A percentile compares a stretch with the other conserved stretches of the same genome.
Evolutionary conservation across 257 asterid genomes (phyloP).

Genomic region (Lavandula angustifolia): DNA sequence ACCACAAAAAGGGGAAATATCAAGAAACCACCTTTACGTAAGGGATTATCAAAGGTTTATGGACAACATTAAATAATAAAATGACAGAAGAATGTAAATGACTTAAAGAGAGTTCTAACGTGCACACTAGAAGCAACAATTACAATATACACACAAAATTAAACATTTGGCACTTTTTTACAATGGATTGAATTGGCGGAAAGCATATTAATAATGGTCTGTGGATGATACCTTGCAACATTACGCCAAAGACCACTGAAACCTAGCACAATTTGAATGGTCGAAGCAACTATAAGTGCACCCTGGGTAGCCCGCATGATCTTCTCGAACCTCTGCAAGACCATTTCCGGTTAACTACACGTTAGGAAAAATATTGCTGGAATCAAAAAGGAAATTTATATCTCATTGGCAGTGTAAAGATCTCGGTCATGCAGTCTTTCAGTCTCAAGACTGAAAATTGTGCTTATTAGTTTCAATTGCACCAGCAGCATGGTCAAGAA

Average conservation of each 20-base stretch:
- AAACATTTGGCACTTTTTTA: neutral
- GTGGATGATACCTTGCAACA: slow-evolving; percentile 59
- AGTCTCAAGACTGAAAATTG: slow-evolving; percentile 30
- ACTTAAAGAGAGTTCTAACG: neutral
- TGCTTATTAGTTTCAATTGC: neutral
- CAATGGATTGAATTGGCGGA: neutral
- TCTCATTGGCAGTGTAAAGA: neutral
- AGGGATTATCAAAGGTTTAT: neutral
- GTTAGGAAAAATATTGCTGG: slow-evolving; percentile 1
- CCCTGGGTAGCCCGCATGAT: slow-evolving; percentile 97
- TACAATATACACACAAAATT: neutral
- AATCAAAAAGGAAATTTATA: neutral
- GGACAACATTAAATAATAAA: neutral
- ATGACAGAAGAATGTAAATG: neutral
- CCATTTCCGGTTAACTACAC: slow-evolving; percentile 11
- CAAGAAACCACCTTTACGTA: neutral
- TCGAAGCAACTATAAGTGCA: slow-evolving; percentile 86
- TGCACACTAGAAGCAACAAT: neutral
- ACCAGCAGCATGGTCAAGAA: neutral
- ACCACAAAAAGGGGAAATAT: neutral
- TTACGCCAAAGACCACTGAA: slow-evolving; percentile 98
- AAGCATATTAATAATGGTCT: slow-evolving; percentile 2
- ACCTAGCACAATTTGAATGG: slow-evolving; percentile 87
- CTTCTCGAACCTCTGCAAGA: slow-evolving; percentile 72
- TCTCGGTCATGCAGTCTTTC: slow-evolving; percentile 41